Percentiles rank a stretch among this genome's conserved stretches.
phyloP scores from a whole-genome alignment of 495 filamentous ascomycete genomes.

The Daldinia decipiens region DNA sequence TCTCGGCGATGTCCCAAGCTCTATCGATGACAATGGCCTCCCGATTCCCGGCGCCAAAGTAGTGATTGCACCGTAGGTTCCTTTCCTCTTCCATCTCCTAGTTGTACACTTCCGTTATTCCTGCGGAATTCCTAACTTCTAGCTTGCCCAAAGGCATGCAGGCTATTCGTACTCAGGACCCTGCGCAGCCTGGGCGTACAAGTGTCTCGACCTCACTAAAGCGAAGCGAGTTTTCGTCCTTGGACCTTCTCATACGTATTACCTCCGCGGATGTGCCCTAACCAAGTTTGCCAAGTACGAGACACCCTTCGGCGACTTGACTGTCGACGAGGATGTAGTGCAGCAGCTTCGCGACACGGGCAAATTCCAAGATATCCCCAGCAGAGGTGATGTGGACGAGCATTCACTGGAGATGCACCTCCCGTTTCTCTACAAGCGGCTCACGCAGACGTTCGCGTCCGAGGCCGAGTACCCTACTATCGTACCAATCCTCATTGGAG shows the following conservation, averaged over 20 bases:
- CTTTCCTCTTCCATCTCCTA: slow-evolving; percentile 11
- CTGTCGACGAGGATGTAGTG: slow-evolving; percentile 75
- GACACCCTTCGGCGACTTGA: slow-evolving; percentile 85
- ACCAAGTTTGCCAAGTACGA: slow-evolving; percentile 78
- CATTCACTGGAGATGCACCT: slow-evolving; percentile 98
- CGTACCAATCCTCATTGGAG: slow-evolving; percentile 90
- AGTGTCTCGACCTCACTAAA: slow-evolving; percentile 79
- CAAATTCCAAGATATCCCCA: slow-evolving; percentile 79
- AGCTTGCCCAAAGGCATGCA: slow-evolving; percentile 73
- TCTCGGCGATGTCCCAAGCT: slow-evolving; percentile 75
- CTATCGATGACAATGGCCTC: slow-evolving; percentile 67
- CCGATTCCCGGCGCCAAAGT: slow-evolving; percentile 82
- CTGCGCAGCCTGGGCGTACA: slow-evolving; percentile 95
- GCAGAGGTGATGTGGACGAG: slow-evolving; percentile 79
- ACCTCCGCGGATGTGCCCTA: slow-evolving; percentile 79
- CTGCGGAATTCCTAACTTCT: slow-evolving; percentile 26
- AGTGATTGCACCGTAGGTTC: slow-evolving; percentile 93
- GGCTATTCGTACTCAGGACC: slow-evolving; percentile 96
- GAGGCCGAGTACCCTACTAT: slow-evolving; percentile 72
- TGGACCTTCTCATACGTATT: slow-evolving; percentile 91
- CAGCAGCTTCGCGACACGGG: slow-evolving; percentile 68
- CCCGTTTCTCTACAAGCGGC: slow-evolving; percentile 89
- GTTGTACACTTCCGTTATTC: slow-evolving; percentile 8
- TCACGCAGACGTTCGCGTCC: slow-evolving; percentile 65
- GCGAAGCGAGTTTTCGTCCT: slow-evolving; percentile 93